A percentile compares a stretch with the other conserved stretches of the same genome.
Conservation (phyloP, 805 yeast genomes). For the Candida glaebosa region DNA sequence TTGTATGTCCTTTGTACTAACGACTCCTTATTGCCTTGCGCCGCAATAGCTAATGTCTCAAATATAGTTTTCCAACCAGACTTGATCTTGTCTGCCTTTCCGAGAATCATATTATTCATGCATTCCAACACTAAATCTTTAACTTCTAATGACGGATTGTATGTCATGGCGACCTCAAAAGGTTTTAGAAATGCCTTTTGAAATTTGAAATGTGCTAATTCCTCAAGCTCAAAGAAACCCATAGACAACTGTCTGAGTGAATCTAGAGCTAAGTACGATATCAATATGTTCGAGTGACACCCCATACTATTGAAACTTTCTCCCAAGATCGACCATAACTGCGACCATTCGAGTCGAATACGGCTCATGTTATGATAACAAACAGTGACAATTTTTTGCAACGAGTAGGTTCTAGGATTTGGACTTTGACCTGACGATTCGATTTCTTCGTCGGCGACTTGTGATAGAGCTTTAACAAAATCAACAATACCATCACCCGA, state of each 20-base stretch:
- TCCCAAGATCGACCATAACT: constrained; percentile 92
- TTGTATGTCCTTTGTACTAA: constrained; percentile 64
- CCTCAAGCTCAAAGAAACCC: constrained; percentile 91
- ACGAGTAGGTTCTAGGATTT: constrained; percentile 85
- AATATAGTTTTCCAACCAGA: constrained; percentile 96
- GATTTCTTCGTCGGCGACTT: constrained; percentile 86
- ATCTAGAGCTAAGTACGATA: constrained; percentile 88
- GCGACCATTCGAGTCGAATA: constrained; percentile 95
- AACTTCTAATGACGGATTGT: constrained; percentile 66
- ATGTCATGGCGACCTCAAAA: constrained; percentile 71
- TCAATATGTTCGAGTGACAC: constrained; percentile 68
- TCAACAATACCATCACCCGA: constrained; percentile 81
- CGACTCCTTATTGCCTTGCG: constrained; percentile 53
- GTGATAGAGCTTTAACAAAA: constrained; percentile 83
- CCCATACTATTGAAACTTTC: constrained; percentile 83
- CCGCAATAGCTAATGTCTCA: constrained; percentile 72
- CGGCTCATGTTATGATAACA: constrained; percentile 97
- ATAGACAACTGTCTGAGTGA: constrained; percentile 89
- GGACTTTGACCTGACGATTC: constrained; percentile 78
- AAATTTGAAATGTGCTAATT: constrained; percentile 90
- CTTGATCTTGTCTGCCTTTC: constrained; percentile 68
- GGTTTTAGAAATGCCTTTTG: constrained; percentile 93
- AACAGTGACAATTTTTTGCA: constrained; percentile 95
- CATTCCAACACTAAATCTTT: constrained; percentile 90
- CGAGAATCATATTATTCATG: constrained; percentile 76